Conservation (phyloP, 176 grass and related monocot species). For the Oryza glaberrima region DNA sequence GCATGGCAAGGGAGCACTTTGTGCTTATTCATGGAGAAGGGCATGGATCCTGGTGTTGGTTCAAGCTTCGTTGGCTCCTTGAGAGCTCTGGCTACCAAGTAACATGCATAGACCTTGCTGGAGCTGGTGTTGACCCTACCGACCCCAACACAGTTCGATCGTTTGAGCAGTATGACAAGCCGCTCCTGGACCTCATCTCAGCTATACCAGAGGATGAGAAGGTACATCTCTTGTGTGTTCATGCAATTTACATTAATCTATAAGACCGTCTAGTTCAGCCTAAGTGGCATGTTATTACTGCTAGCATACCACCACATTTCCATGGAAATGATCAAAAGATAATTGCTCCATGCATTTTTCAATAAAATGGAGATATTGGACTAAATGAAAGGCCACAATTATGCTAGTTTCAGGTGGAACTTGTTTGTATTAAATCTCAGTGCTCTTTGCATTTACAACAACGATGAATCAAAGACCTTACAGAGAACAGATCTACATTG, state of each 20-base stretch:
- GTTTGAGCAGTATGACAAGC: constrained; percentile 59
- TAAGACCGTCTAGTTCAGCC: neutral
- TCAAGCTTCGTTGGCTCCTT: constrained; percentile 62
- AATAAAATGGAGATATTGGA: constrained; percentile 1
- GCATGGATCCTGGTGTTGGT: constrained; percentile 79
- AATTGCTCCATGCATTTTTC: neutral
- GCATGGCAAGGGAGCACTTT: constrained; percentile 3
- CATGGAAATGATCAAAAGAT: neutral
- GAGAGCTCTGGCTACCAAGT: constrained; percentile 53
- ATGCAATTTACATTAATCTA: constrained; percentile 9
- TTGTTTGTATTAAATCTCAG: constrained; percentile 12
- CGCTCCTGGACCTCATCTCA: constrained; percentile 46
- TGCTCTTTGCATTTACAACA: neutral
- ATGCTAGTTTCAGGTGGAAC: neutral
- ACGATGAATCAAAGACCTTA: neutral
- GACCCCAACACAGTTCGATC: constrained; percentile 45
- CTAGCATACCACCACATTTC: neutral
- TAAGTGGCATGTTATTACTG: neutral
- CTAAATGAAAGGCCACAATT: too few species aligned
- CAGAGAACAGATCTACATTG: neutral
- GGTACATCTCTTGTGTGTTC: neutral
- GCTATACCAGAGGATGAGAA: constrained; percentile 25
- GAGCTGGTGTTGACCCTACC: constrained; percentile 51
- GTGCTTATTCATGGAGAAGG: constrained; percentile 73
- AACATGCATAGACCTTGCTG: constrained; percentile 59